Evolutionary conservation across 495 filamentous ascomycete genomes (phyloP), one percentile per base, ranked within the genome.

Genomic region (Beverwykella pulmonaria): DNA sequence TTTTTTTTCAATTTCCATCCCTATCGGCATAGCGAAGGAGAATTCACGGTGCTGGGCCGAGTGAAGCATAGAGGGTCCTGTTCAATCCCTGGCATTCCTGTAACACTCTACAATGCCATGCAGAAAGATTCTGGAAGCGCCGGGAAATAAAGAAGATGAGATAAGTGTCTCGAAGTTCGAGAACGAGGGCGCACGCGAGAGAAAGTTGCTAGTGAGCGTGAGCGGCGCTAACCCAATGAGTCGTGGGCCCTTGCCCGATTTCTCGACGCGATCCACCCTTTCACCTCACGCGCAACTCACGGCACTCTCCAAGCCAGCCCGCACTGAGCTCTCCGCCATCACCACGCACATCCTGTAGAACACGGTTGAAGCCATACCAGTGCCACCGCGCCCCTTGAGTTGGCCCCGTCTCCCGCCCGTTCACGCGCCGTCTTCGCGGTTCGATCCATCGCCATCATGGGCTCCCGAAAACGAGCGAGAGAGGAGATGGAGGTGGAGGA

Each of bases 401-500:
- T 44, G 39, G 9, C 39, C 39, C 39, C 39, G 6, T 15, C 39
- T 44, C 17, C 5, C 39, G 17, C 14, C 36, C 27, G n/a, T 53
- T 30, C 53, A 71, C 71, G 71, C 71, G 68, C 68, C 59, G 63
- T 67, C 69, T 22, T 53, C 29, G 44, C 61, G 65, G n/a, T 52
- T 55, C 63, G 63, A 56, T 20, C 59, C 53, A 8, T 57, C 53
- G 20, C 19, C 75, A 77, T 55, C 61, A 87, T 86, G 86, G 80
- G 79, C 27, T 73, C 79, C 27, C 79, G 90, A 81, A 93, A 92
- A 82, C 88, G 90, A 77, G 83, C 81, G 69, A 79, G 84, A 75
- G 86, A 84, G 75, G 90, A 92, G 77, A 85, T 84, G 77, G 86
- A 84, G 80, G 48, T 49, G 0, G 62, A 71, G 71, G 63, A 83